A percentile compares a stretch with the other conserved stretches of the same genome.
Conservation (phyloP, 257 asterid genomes). For the Rhazya stricta region DNA sequence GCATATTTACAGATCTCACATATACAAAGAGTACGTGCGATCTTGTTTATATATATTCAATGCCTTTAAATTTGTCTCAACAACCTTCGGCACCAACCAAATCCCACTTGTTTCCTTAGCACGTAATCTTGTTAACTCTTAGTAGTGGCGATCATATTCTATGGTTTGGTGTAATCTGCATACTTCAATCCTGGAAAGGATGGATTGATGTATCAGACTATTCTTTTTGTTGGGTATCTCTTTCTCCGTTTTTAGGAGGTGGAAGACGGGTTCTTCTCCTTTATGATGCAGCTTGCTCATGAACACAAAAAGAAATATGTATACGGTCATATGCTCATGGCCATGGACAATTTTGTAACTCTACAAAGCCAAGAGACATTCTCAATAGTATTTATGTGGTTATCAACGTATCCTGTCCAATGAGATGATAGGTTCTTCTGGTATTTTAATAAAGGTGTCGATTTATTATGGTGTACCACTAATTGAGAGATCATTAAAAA, state of each 20-base stretch:
- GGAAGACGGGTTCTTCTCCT: background rate
- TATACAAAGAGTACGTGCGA: too few relatives aligned
- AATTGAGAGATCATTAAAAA: background rate
- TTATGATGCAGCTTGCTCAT: background rate
- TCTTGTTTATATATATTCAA: background rate
- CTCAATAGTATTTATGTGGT: too few relatives aligned
- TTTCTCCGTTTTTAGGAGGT: background rate
- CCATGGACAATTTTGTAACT: background rate
- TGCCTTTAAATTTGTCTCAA: background rate
- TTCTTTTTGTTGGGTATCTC: background rate
- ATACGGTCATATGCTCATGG: background rate
- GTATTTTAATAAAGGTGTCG: background rate
- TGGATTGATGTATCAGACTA: too few relatives aligned
- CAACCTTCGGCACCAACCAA: constrained; percentile 7
- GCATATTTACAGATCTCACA: too few relatives aligned
- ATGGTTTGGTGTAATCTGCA: too few relatives aligned
- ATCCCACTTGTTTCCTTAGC: constrained; percentile 3
- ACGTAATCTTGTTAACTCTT: background rate
- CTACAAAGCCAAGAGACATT: background rate
- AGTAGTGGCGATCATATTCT: too few relatives aligned
- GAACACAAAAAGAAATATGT: background rate
- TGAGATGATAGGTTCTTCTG: background rate
- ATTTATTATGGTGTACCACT: background rate
- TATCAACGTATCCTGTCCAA: too few relatives aligned
- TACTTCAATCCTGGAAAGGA: too few relatives aligned